Evolutionary conservation across 352 stramenopile species (phyloP), one percentile per base, ranked within the genome.

Genomic region (Phytopythium cucurbitacearum): DNA sequence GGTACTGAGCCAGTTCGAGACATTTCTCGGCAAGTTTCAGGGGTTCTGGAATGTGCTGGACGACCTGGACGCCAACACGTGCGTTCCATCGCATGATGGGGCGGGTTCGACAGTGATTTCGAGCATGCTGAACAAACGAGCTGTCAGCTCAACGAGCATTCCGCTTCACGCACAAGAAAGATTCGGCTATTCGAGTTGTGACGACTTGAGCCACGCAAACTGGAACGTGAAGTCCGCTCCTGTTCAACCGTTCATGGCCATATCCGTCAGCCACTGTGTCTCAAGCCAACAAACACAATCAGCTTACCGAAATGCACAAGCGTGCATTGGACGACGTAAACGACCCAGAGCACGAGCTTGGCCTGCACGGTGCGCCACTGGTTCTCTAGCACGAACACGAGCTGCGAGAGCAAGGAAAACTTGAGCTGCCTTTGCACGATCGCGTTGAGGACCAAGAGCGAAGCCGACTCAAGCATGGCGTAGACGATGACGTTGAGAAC

Each of bases 31-130:
- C 10, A 70, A 57, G 9, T 91, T 81, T 64, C 82, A 93, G 62
- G 38, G n/a, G 0, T 95, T 95, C 56, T 95, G 85, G 83, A 69
- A 89, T 42, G 73, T 74, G 0, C 43, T 95, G 10, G 83, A 95
- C 48, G 80, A 75, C n/a, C 28, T 95, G 2, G 83, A 94, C 65
- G 67, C 67, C 13, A 57, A 71, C 3, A 85, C 75, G 36, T 94
- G 80, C 57, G 85, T 95, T 7, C 42, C 21, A 28, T 28, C 21
- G 21, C 21, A 28, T 28, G 21, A 28, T 28, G 21, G 21, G 21
- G 21, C 21, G 21, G 21, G 21, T 28, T 28, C 21, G 2, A 28
- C 21, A 28, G 21, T 28, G 21, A 28, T 28, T 28, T 28, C 21
- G 21, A 28, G 21, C 21, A 28, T 28, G 21, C 21, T 28, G 21